A percentile compares a stretch with the other conserved stretches of the same genome.
phyloP scores from a whole-genome alignment of 2,329 filamentous ascomycete genomes.

The Cercospora canescens region DNA sequence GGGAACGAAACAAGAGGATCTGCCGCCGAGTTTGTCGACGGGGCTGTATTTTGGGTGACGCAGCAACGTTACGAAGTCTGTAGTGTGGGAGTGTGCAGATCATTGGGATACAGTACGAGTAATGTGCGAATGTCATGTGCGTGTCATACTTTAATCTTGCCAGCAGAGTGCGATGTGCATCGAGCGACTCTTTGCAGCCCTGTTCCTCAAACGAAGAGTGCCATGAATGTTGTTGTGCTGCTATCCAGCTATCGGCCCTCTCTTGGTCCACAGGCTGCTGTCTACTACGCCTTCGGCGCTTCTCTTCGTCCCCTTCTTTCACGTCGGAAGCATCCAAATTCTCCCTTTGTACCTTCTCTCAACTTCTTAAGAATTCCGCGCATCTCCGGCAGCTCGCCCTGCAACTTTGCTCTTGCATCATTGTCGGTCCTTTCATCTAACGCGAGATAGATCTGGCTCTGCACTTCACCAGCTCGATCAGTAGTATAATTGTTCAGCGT shows the following conservation, averaged over 20 bases:
- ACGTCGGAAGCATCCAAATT: slow-evolving; percentile 58
- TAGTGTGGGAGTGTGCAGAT: not conserved
- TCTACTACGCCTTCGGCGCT: not conserved
- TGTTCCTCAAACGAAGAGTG: not conserved
- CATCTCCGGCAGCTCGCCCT: slow-evolving; percentile 88
- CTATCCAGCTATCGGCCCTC: not conserved
- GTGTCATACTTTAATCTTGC: not conserved
- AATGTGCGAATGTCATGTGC: not conserved
- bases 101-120: not conserved
- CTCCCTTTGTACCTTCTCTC: slow-evolving; percentile 76
- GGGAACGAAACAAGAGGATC: slow-evolving; percentile 50
- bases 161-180: too few relatives aligned
- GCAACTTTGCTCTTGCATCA: slow-evolving; percentile 74
- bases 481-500: slow-evolving; percentile 89
- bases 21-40: slow-evolving; percentile 48
- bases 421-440: slow-evolving; percentile 88
- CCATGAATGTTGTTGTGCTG: not conserved
- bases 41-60: slow-evolving; percentile 20
- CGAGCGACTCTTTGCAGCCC: too few relatives aligned
- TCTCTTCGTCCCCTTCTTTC: slow-evolving; percentile 18
- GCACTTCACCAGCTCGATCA: slow-evolving; percentile 74
- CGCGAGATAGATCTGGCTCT: slow-evolving; percentile 89
- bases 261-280: too few relatives aligned
- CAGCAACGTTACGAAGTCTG: not conserved
- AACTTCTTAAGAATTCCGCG: slow-evolving; percentile 80